Conservation (phyloP, 139 green algal genomes). For the Diplosphaera chodatii region DNA sequence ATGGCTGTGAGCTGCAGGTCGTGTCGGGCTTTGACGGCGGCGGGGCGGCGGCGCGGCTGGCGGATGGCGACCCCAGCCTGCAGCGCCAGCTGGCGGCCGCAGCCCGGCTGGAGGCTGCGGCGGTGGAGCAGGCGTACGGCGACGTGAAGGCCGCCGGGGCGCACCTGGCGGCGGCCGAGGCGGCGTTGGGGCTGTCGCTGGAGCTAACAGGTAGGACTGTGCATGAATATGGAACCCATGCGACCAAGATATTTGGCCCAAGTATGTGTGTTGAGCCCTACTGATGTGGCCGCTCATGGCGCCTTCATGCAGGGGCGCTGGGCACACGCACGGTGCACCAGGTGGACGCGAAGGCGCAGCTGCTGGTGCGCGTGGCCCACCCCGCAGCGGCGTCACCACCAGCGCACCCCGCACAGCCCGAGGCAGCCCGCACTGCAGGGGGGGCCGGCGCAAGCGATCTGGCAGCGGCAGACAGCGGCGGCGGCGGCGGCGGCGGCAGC, state of each 20-base stretch:
- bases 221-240: constrained; percentile 2
- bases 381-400: not conserved
- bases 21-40: constrained; percentile 7
- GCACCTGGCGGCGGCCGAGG: constrained; percentile 36
- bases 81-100: constrained; percentile 16
- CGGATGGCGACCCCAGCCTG: constrained; percentile 8
- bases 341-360: constrained; percentile 73
- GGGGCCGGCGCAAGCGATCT: not conserved
- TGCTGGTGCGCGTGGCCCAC: constrained; percentile 37
- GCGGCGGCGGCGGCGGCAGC: too few species aligned
- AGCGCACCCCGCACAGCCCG: too few species aligned
- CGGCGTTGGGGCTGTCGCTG: constrained; percentile 45
- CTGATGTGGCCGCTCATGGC: too few species aligned
- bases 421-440: too few species aligned
- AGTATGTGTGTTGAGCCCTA: too few species aligned
- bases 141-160: constrained; percentile 29
- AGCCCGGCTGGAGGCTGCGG: constrained; percentile 43
- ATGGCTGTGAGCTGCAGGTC: not conserved
- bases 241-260: too few species aligned
- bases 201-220: constrained; percentile 36
- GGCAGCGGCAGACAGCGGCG: not conserved
- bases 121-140: constrained; percentile 51
- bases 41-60: too few species aligned
- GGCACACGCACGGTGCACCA: constrained; percentile 83
- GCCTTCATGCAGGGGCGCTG: constrained; percentile 21